These are phyloP conservation scores for Letharia lupina DNA, from an alignment of 495 filamentous ascomycete genomes.

Conservation along the genomic window DNA sequence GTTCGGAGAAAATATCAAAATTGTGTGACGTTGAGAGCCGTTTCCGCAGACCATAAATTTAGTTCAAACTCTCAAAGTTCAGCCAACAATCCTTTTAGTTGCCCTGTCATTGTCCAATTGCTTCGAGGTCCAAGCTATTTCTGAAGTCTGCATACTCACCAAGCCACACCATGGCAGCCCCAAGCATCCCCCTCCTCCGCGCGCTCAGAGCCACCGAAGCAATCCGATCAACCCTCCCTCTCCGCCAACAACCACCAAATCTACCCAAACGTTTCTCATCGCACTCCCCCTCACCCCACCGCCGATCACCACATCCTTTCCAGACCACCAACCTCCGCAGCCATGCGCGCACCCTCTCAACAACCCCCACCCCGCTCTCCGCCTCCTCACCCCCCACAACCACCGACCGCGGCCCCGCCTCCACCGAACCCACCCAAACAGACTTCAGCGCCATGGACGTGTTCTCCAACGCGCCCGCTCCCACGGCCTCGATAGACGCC, in stretches of 20 bases:
- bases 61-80: not conserved
- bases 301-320: not conserved
- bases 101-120: not conserved
- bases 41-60: not conserved
- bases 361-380: constrained; percentile 3
- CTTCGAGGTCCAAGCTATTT: not conserved
- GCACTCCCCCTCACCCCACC: not conserved
- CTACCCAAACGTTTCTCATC: not conserved
- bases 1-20: not conserved
- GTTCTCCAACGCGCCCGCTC: constrained; percentile 63
- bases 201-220: constrained; percentile 8
- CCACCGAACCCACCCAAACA: constrained; percentile 57
- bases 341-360: constrained; percentile 1
- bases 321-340: not conserved
- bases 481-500: constrained; percentile 74
- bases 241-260: not conserved
- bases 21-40: not conserved
- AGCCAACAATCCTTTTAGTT: too few relatives aligned
- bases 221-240: constrained; percentile 6
- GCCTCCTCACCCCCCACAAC: constrained; percentile 25
- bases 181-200: constrained; percentile 10
- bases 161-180: not conserved
- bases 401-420: constrained; percentile 51
- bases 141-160: not conserved
- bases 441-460: constrained; percentile 73